phyloP scores from a whole-genome alignment of 495 filamentous ascomycete species.

The Neurospora intermedia region DNA sequence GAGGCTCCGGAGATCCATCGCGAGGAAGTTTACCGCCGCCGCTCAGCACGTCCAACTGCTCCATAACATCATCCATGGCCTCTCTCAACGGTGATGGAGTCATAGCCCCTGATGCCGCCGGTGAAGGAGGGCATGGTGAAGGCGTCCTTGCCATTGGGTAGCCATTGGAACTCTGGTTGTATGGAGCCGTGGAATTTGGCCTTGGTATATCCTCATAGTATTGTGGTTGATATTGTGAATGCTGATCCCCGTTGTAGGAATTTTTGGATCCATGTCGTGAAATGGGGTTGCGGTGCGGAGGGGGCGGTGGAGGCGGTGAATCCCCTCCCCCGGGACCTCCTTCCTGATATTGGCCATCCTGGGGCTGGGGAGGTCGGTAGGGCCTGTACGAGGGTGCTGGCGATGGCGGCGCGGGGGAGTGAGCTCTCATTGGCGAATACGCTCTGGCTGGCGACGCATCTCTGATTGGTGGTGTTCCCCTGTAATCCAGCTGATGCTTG shows the following conservation, averaged over 20 bases:
- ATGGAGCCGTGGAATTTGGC: conserved; percentile 18
- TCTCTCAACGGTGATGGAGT: conserved; percentile 86
- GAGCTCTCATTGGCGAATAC: neutral
- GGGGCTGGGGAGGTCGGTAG: conserved; percentile 25
- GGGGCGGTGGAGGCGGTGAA: conserved; percentile 43
- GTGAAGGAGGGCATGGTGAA: conserved; percentile 53
- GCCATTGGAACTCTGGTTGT: conserved; percentile 15
- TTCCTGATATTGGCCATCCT: conserved; percentile 10
- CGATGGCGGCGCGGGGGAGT: conserved; percentile 16
- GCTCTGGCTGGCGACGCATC: neutral
- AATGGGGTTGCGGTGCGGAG: conserved; percentile 37
- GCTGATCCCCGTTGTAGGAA: conserved; percentile 7
- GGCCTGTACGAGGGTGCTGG: conserved; percentile 34
- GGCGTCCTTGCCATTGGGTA: conserved; percentile 41
- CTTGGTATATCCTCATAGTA: conserved; percentile 13
- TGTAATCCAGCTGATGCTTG: conserved; percentile 4
- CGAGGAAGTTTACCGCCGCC: conserved; percentile 35
- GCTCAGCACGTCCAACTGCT: conserved; percentile 83
- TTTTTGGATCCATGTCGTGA: conserved; percentile 14
- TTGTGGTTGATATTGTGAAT: conserved; percentile 7
- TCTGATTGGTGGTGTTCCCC: conserved; percentile 3
- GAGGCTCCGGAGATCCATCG: conserved; percentile 40
- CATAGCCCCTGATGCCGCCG: conserved; percentile 47
- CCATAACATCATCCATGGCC: conserved; percentile 98
- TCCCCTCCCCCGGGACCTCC: conserved; percentile 15